Base-by-base conservation (phyloP, 225 moss, liverwort and hornwort genomes). In the Polytrichum formosum region DNA sequence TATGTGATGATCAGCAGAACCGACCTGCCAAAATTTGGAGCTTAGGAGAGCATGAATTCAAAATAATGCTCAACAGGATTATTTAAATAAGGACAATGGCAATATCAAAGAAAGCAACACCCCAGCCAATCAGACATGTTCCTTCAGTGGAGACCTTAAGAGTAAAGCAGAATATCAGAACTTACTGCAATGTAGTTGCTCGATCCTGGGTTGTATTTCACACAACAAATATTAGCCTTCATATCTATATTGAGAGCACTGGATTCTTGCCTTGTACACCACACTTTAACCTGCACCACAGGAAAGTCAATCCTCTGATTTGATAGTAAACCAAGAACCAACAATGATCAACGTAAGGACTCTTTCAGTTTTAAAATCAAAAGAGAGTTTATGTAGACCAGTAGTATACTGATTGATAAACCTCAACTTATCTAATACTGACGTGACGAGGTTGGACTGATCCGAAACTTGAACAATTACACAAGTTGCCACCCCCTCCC, bases 191-290 rank as follows among this genome's bases (percentile, higher is more conserved):
- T 81, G 67, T 80, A 92, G 68, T 92, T 87, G 79, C 91, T 92
- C 25, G 91, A 90, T 65, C 92, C 92, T 30, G 97, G 97, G 53
- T 98, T 98, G 74, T 89, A 98, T 76, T 98, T 98, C 77, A 98
- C 97, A 69, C 97, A 98, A 63, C 97, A 98, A 46, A 98, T 98
- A 76, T 94, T 94, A 21, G 97, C 97, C 76, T 92, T 94, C 82
- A 94, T 94, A 61, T 94, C 97, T 69, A 98, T 94, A 61, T 92
- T 94, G 25, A 98, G 71, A 18, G 90, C 97, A 75, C 97, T 98
- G 0, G 79, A 70, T 70, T 98, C 97, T 87, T 98, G 94, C 81
- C 97, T 90, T 13, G 92, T 94, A 71, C 94, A 92, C 97, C 97
- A 98, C 13, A 98, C 78, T 71, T 98, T 98, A 68, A 98, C 94